phyloP scores from a whole-genome alignment of 768 basidiomycete species.

The Boletales sp. region DNA sequence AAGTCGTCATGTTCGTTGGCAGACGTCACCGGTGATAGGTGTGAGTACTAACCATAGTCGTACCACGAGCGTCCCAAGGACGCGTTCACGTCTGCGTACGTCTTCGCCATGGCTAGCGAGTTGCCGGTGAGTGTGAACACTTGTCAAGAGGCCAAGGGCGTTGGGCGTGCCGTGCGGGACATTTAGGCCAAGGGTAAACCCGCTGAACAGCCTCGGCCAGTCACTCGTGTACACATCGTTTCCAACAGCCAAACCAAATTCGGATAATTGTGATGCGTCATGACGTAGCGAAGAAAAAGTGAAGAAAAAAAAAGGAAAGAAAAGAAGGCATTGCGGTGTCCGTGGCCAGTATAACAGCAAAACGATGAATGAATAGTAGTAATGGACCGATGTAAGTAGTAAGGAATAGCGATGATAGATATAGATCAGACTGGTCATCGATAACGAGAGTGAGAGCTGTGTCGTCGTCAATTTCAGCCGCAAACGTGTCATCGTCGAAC shows the following conservation, averaged over 20 bases:
- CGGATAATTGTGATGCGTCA: too few relatives aligned
- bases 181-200: conserved; percentile 22
- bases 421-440: conserved; percentile 22
- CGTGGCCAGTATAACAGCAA: conserved; percentile 22
- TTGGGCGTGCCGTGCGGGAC: conserved; percentile 20
- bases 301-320: conserved; percentile 3
- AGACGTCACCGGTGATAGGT: too few relatives aligned
- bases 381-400: conserved; percentile 12
- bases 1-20: background rate
- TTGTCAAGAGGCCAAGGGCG: conserved; percentile 16
- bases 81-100: conserved; percentile 58
- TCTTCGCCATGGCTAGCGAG: conserved; percentile 45
- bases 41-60: conserved; percentile 50
- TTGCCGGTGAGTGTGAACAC: too few relatives aligned
- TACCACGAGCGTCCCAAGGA: conserved; percentile 57
- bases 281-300: background rate
- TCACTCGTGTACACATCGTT: background rate
- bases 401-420: conserved; percentile 27
- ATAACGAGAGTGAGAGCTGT: conserved; percentile 16
- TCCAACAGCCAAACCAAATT: too few relatives aligned
- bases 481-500: background rate
- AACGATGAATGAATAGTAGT: conserved; percentile 22
- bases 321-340: conserved; percentile 23
- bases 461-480: background rate
- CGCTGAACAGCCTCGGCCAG: conserved; percentile 18